Base-by-base conservation (phyloP, 805 yeast species). In the Ogataea trehalophila region DNA sequence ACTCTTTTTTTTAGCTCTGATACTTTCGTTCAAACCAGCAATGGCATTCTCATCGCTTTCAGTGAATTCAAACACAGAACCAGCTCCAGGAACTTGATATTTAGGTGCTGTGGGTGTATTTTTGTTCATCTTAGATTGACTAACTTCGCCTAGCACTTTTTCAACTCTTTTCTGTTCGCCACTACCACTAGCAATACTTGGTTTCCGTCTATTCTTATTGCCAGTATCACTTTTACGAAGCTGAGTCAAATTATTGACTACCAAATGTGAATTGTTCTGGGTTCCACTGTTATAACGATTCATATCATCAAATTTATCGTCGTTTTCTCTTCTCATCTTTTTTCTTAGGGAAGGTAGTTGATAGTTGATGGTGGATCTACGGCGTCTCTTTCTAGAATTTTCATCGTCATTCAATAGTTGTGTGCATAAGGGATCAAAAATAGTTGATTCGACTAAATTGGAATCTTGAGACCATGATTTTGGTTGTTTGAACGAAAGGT, bases 271-370 rank as follows among this genome's bases (percentile, higher is more conserved):
- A 26, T 26, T 3, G 31, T 26, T 26, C 9, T 11, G 31, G 11
- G 31, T 8, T 8, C 31, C 31, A 26, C 31, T 26, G n/a, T 22
- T 15, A 7, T n/a, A 22, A 38, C 8, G 8, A n/a, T 13, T 23
- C 5, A 83, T 79, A 61, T 80, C 87, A 3, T 79, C 79, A 39
- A 81, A 67, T 52, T 74, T 72, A 31, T 70, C 31, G 9, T 26
- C 83, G 0, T 81, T 71, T 33, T 79, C 80, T 53, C 92, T 72
- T 59, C 95, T 75, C 83, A 84, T 74, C 59, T 85, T 86, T 15
- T 75, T 77, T 37, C 85, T 70, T 45, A 85, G 63, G 1, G 91
- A 80, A 0, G 90, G 89, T 33, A 80, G 71, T 17, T 80, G 80
- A 56, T 87, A 87, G 60, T 81, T 79, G 6, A 87, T 79, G 11